Evolutionary conservation across 2,329 filamentous ascomycete genomes (phyloP), one percentile per base, ranked within the genome.

Genomic region (Graphilbum fragrans): DNA sequence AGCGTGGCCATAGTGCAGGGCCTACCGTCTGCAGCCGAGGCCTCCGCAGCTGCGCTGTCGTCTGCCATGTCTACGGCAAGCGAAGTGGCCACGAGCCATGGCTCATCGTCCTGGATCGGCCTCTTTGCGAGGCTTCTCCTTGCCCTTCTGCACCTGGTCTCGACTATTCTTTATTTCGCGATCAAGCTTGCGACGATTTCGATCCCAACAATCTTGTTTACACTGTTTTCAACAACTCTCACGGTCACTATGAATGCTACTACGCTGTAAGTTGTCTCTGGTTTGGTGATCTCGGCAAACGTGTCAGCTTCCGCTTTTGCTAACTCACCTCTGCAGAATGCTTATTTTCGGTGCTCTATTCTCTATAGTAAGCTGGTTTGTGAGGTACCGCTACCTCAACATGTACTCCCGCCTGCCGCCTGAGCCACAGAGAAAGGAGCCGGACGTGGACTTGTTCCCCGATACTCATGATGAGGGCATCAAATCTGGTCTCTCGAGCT

Each of bases 241-340:
- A 98, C 92, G 0, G 86, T 98, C 55, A 98, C 92, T 11, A 93
- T 98, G 88, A 96, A 96, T 58, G 90, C 92, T 52, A 96, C 90
- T 18, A 98, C 92, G 17, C 63, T 98, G 79, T 93, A 77, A 57
- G 79, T 48, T 42, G 23, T 14, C 17, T 37, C 38, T 1, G 3
- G 33, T 7, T 7, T 14, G 1, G 7, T 9, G 14, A 12, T 12
- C 4, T 23, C 18, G 16, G n/a, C n/a, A n/a, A n/a, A n/a, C n/a
- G 25, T 27, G 7, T 12, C 25, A 27, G 7, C 16, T 32, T 32
- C 6, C n/a, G 32, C 12, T 34, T 10, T 31, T 31, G n/a, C n/a
- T n/a, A 39, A 32, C 21, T 29, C 17, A 20, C 12, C 21, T 5
- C 20, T 27, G 16, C 46, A 83, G 80, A 37, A 77, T 93, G 59